These are phyloP conservation scores for Leishmania major DNA, from an alignment of 208 protist genomes.

Conservation along the genomic window DNA sequence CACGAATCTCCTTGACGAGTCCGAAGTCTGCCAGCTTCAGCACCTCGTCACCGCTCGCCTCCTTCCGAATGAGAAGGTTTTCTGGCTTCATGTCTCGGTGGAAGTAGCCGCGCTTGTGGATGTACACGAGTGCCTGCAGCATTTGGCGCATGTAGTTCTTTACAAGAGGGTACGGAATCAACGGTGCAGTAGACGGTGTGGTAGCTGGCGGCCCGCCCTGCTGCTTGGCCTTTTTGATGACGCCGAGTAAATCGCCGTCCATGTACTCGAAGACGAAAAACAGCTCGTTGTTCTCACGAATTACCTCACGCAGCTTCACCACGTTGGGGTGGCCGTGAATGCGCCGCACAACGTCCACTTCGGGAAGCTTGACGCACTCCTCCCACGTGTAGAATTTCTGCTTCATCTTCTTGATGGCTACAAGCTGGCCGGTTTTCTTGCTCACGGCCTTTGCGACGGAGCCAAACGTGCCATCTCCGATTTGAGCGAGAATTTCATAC, in stretches of 20 bases:
- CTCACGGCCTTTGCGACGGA: constrained; percentile 93
- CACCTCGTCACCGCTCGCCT: constrained; percentile 73
- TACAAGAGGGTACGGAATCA: constrained; percentile 87
- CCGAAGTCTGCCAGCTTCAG: constrained; percentile 97
- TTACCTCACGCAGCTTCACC: constrained; percentile 97
- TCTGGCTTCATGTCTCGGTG: constrained; percentile 98
- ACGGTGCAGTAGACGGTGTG: constrained; percentile 27
- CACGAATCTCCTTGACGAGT: constrained; percentile 47
- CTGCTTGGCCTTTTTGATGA: constrained; percentile 95
- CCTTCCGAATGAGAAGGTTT: constrained; percentile 94
- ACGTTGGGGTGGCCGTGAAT: constrained; percentile 97
- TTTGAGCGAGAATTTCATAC: constrained; percentile 92
- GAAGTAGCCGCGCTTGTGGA: constrained; percentile 97
- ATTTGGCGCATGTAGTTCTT: constrained; percentile 92
- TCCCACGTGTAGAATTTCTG: constrained; percentile 97
- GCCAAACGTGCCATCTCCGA: constrained; percentile 98
- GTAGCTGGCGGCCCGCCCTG: constrained; percentile 40
- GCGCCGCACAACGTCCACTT: constrained; percentile 94
- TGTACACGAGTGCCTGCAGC: constrained; percentile 94
- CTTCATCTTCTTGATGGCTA: constrained; percentile 99
- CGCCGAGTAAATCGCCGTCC: constrained; percentile 96
- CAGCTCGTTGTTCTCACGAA: constrained; percentile 96
- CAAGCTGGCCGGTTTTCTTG: constrained; percentile 92
- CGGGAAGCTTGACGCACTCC: constrained; percentile 95
- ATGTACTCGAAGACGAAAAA: constrained; percentile 98